phyloP scores from a whole-genome alignment of 169 alveolate genomes.

The Cyclospora cayetanensis region DNA sequence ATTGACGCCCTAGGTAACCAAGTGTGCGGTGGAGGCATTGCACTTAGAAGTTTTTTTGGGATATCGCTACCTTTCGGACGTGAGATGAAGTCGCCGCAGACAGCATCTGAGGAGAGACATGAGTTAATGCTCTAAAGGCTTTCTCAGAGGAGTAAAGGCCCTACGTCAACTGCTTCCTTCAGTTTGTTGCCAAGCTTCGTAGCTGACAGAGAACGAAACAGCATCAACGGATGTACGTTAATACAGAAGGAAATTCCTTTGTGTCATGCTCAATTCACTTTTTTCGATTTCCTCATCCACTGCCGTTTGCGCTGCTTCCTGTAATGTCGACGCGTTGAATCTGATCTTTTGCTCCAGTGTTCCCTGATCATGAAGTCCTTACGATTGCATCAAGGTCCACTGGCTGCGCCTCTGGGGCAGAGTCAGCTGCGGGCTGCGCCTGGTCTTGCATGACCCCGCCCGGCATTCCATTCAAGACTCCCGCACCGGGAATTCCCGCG shows the following conservation, averaged over 20 bases:
- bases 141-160: neutral
- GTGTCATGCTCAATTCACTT: neutral
- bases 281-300: slow-evolving; percentile 41
- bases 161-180: slow-evolving; percentile 61
- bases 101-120: slow-evolving; percentile 1
- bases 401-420: slow-evolving; percentile 18
- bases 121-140: no score
- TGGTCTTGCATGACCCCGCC: neutral
- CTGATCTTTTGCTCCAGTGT: no score
- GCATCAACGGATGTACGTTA: neutral
- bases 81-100: neutral
- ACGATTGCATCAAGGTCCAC: neutral
- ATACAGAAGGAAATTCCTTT: neutral
- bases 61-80: neutral
- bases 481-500: neutral
- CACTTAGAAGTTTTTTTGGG: neutral
- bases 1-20: slow-evolving; percentile 14
- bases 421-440: neutral
- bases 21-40: neutral
- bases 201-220: neutral
- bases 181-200: slow-evolving; percentile 48
- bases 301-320: slow-evolving; percentile 30
- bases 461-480: neutral
- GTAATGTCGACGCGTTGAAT: no score
- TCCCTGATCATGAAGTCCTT: neutral